These are phyloP conservation scores for Podospora sp. DNA, from an alignment of 495 filamentous ascomycete species.

Conservation along the genomic window DNA sequence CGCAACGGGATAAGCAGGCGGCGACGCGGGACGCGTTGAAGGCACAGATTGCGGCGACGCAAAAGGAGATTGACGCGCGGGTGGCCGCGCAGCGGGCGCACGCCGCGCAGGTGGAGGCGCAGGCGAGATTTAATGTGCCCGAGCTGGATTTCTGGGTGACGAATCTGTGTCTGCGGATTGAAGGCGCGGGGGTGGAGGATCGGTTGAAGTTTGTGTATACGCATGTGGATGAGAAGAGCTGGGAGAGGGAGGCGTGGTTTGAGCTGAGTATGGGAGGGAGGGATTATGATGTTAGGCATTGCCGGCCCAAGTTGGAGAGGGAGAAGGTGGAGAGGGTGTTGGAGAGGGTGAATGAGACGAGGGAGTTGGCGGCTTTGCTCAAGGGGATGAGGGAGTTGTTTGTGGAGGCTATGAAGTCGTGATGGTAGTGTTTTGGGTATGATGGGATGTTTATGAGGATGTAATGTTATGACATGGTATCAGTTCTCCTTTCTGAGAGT, in stretches of 20 bases:
- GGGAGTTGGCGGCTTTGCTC: slow-evolving; percentile 77
- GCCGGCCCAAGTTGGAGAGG: slow-evolving; percentile 75
- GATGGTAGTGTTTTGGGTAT: slow-evolving; percentile 7
- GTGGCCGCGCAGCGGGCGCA: slow-evolving; percentile 55
- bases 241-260: slow-evolving; percentile 91
- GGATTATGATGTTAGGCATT: slow-evolving; percentile 81
- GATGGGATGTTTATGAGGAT: background rate
- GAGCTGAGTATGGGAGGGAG: slow-evolving; percentile 77
- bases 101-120: slow-evolving; percentile 68
- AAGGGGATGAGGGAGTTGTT: slow-evolving; percentile 94
- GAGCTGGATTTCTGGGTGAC: slow-evolving; percentile 96
- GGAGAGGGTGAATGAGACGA: slow-evolving; percentile 77
- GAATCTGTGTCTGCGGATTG: slow-evolving; percentile 83
- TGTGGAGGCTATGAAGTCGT: slow-evolving; percentile 58
- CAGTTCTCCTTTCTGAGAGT: background rate
- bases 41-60: slow-evolving; percentile 76
- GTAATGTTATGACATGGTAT: slow-evolving; percentile 1
- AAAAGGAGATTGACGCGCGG: slow-evolving; percentile 63
- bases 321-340: slow-evolving; percentile 71
- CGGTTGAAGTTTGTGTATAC: slow-evolving; percentile 88
- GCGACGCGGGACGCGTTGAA: slow-evolving; percentile 71
- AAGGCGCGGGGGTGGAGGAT: slow-evolving; percentile 83
- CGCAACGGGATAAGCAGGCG: slow-evolving; percentile 75
- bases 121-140: slow-evolving; percentile 82
- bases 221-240: slow-evolving; percentile 84